Evolutionary conservation across 2,329 filamentous ascomycete genomes (phyloP).

Genomic region (Neofusicoccum sp.): DNA sequence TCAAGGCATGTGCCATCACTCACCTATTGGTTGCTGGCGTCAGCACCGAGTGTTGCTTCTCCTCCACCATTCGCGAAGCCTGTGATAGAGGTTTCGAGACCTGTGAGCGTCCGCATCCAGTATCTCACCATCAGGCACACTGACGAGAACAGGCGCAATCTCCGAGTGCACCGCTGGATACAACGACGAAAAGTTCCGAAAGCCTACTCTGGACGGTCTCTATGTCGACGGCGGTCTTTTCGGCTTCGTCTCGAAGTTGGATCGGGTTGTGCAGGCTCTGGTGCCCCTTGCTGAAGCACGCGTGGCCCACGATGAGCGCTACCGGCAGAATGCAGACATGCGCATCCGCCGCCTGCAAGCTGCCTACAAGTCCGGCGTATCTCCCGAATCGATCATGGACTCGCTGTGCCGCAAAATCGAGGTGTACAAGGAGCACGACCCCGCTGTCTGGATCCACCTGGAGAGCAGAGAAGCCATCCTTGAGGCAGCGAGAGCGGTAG

Average conservation of each 20-base stretch:
- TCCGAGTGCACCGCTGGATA: slow-evolving; percentile 52
- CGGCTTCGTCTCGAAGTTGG: slow-evolving; percentile 50
- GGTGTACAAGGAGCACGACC: slow-evolving; percentile 50
- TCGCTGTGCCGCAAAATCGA: slow-evolving; percentile 52
- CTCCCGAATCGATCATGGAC: slow-evolving; percentile 49
- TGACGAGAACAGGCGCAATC: slow-evolving; percentile 36
- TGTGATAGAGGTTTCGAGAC: slow-evolving; percentile 65
- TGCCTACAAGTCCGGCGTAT: slow-evolving; percentile 49
- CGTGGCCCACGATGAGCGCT: slow-evolving; percentile 1
- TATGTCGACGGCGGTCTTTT: slow-evolving; percentile 56
- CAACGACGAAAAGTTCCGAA: slow-evolving; percentile 49
- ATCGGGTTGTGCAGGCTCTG: slow-evolving; percentile 42
- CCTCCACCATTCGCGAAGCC: slow-evolving; percentile 58
- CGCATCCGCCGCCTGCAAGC: slow-evolving; percentile 47
- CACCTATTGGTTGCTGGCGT: slow-evolving; percentile 61
- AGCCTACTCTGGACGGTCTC: slow-evolving; percentile 53
- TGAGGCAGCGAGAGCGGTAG: slow-evolving; percentile 45
- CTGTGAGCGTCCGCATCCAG: slow-evolving; percentile 40
- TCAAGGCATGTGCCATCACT: slow-evolving; percentile 59
- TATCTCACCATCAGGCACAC: neutral
- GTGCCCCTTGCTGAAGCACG: slow-evolving; percentile 25
- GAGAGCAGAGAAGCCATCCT: slow-evolving; percentile 44
- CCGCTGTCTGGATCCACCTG: slow-evolving; percentile 56
- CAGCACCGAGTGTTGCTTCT: slow-evolving; percentile 62
- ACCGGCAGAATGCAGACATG: slow-evolving; percentile 42